These are phyloP conservation scores for Rhodocollybia butyracea DNA, from an alignment of 768 basidiomycete genomes.

Conservation along the genomic window DNA sequence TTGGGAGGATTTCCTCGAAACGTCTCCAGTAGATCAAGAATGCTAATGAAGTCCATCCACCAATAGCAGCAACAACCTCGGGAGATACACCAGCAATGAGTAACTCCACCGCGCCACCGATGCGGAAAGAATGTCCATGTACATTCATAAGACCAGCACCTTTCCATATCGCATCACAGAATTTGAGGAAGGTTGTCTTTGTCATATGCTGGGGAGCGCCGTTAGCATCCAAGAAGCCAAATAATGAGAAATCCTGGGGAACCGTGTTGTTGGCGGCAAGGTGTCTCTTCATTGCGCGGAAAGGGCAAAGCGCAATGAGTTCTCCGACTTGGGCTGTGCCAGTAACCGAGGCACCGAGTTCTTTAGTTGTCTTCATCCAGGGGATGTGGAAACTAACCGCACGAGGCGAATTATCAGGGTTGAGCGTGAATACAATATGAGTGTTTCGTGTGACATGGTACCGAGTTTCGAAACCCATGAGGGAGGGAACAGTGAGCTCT, in stretches of 20 bases:
- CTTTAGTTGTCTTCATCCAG: conserved; percentile 29
- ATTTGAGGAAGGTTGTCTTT: conserved; percentile 10
- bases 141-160: conserved; percentile 4
- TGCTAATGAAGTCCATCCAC: conserved; percentile 29
- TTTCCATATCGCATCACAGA: conserved; percentile 15
- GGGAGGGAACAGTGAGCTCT: conserved; percentile 21
- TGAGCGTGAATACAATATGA: not conserved
- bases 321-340: conserved; percentile 13
- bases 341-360: conserved; percentile 22
- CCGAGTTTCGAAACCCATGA: conserved; percentile 9
- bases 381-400: conserved; percentile 30
- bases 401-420: not conserved
- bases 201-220: conserved; percentile 9
- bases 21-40: conserved; percentile 27
- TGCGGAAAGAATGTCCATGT: conserved; percentile 23
- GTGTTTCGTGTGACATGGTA: conserved; percentile 13
- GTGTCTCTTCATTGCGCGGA: conserved; percentile 21
- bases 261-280: conserved; percentile 12
- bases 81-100: conserved; percentile 24
- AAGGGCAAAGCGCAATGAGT: conserved; percentile 15
- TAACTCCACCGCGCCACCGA: conserved; percentile 25
- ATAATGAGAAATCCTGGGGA: conserved; percentile 19
- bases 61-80: conserved; percentile 28
- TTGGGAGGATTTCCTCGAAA: conserved; percentile 19
- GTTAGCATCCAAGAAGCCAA: not conserved